Conservation (phyloP, 495 filamentous ascomycete genomes). For the Tricharina praecox region DNA sequence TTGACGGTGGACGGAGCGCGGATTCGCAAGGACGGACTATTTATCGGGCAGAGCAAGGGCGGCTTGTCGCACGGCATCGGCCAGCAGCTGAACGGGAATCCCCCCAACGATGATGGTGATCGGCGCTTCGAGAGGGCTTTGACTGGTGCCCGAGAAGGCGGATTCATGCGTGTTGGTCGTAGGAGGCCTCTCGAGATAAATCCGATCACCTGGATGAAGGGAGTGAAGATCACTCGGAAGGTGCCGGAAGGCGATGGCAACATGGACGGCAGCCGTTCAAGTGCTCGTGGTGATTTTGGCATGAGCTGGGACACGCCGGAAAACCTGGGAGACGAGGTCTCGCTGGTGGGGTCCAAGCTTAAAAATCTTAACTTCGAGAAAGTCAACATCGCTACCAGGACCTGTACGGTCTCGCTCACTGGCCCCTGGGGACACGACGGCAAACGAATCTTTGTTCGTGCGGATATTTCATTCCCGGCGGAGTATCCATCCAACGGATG, state of each 20-base stretch:
- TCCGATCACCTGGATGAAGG: constrained; percentile 83
- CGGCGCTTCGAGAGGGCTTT: constrained; percentile 5
- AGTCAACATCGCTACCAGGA: constrained; percentile 62
- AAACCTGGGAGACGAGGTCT: constrained; percentile 72
- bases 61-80: constrained; percentile 20
- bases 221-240: constrained; percentile 59
- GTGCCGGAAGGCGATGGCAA: constrained; percentile 14
- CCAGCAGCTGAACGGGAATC: constrained; percentile 18
- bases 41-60: constrained; percentile 33
- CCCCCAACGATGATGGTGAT: constrained; percentile 5
- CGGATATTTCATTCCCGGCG: constrained; percentile 59
- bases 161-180: constrained; percentile 38
- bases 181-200: constrained; percentile 45
- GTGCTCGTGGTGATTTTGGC: constrained; percentile 22
- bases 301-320: constrained; percentile 57
- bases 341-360: constrained; percentile 63
- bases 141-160: constrained; percentile 23
- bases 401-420: constrained; percentile 56
- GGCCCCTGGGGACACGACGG: constrained; percentile 71
- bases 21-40: constrained; percentile 11
- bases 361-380: constrained; percentile 73
- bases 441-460: constrained; percentile 56
- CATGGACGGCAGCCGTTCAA: constrained; percentile 17
- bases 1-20: constrained; percentile 20
- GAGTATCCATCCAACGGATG: constrained; percentile 49